phyloP scores from a whole-genome alignment of 2,329 filamentous ascomycete genomes.

The Trichoderma citrinoviride region DNA sequence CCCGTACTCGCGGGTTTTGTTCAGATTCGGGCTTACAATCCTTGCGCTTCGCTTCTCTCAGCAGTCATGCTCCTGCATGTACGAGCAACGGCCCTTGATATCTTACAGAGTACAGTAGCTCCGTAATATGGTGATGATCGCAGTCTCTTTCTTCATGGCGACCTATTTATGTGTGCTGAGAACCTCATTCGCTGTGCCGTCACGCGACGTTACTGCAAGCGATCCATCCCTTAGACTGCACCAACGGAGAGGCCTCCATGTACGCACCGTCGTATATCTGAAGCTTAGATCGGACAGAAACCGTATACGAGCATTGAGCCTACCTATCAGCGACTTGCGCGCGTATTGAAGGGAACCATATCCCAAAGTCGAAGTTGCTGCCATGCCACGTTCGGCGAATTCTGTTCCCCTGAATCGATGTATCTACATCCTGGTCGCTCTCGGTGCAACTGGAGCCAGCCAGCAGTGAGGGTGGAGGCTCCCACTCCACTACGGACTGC shows the following conservation, averaged over 20 bases:
- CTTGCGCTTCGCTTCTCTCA: neutral
- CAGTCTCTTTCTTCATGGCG: too few species aligned
- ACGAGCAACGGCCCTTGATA: neutral
- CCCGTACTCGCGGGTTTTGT: neutral
- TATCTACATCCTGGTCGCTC: neutral
- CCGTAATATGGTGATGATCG: too few species aligned
- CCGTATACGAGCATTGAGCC: neutral
- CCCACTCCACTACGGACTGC: slow-evolving; percentile 5
- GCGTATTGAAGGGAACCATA: too few species aligned
- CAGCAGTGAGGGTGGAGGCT: too few species aligned
- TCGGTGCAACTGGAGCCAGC: neutral
- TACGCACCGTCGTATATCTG: neutral
- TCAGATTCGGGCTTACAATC: slow-evolving; percentile 13
- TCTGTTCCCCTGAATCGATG: slow-evolving; percentile 2
- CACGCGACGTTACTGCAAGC: neutral
- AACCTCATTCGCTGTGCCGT: neutral
- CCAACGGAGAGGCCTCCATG: neutral
- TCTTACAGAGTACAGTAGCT: too few species aligned
- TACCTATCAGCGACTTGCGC: too few species aligned
- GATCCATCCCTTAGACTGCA: neutral
- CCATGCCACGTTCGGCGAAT: neutral
- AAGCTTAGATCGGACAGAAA: neutral
- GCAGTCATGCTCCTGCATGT: neutral
- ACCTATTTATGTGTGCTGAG: too few species aligned
- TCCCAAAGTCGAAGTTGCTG: too few species aligned